Evolutionary conservation across 805 yeast genomes (phyloP).

Genomic region (Yamadazyma nakazawae): DNA sequence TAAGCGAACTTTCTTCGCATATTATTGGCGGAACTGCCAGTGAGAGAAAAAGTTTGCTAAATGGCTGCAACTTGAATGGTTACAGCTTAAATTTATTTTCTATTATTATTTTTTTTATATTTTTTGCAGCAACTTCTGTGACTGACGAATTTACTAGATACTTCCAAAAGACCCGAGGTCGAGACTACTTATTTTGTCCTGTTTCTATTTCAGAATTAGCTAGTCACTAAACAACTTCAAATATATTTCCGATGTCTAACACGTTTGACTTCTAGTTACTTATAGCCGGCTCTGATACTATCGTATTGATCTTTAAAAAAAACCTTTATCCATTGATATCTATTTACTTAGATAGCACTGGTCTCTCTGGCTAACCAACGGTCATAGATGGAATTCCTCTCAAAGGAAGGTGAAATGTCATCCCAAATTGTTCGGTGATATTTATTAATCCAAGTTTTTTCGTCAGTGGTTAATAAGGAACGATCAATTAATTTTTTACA

Average conservation of each 20-base stretch:
- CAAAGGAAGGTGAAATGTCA: constrained; percentile 40
- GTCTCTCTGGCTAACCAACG: constrained; percentile 50
- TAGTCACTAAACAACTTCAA: no score
- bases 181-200: no score
- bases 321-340: background rate
- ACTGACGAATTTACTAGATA: no score
- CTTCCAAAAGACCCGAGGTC: no score
- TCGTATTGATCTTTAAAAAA: no score
- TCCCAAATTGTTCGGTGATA: constrained; percentile 62
- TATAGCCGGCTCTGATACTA: no score
- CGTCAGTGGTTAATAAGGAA: constrained; percentile 53
- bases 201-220: no score
- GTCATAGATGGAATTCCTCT: constrained; percentile 35
- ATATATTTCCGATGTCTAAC: no score
- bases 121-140: no score
- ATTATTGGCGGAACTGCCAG: constrained; percentile 13
- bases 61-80: constrained; percentile 4
- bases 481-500: constrained; percentile 67
- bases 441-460: constrained; percentile 62
- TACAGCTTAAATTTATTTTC: no score
- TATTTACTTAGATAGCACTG: constrained; percentile 3
- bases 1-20: constrained; percentile 13
- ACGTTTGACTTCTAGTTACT: no score
- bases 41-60: background rate
- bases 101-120: no score